Percentiles rank a stretch among this genome's conserved stretches.
phyloP scores from a whole-genome alignment of 2,329 filamentous ascomycete genomes.

The Tolypocladium tundrense region DNA sequence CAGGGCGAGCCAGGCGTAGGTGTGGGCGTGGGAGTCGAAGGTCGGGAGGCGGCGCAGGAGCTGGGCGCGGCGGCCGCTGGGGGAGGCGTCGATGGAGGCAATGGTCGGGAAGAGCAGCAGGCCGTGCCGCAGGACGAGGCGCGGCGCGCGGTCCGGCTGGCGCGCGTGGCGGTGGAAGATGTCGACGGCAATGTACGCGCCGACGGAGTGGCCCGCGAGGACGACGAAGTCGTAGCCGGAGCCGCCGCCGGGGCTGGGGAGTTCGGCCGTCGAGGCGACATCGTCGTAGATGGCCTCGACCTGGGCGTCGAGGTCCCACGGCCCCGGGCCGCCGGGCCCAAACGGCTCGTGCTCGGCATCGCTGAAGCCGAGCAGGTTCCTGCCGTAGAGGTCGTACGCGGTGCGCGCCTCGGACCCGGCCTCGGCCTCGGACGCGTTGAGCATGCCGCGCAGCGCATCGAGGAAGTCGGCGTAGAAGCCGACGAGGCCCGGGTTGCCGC shows the following conservation, averaged over 20 bases:
- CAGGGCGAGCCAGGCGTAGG: conserved; percentile 31
- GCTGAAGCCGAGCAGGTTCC: conserved; percentile 48
- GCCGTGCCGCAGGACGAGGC: conserved; percentile 36
- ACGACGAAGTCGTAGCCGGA: conserved; percentile 47
- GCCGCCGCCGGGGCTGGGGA: conserved; percentile 15
- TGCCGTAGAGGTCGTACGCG: conserved; percentile 45
- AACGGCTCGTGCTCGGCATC: conserved; percentile 42
- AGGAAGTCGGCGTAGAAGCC: conserved; percentile 65
- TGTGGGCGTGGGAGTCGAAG: conserved; percentile 29
- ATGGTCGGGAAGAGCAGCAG: conserved; percentile 67
- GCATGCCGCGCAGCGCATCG: conserved; percentile 39
- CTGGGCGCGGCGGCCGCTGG: conserved; percentile 39
- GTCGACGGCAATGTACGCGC: conserved; percentile 61
- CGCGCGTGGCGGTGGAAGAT: conserved; percentile 47
- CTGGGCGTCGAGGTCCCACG: conserved; percentile 43
- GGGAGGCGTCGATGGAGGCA: conserved; percentile 56
- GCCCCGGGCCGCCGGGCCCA: conserved; percentile 21
- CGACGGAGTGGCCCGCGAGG: conserved; percentile 65
- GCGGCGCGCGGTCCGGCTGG: conserved; percentile 19
- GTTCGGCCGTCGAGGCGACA: conserved; percentile 18
- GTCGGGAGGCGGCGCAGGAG: conserved; percentile 30
- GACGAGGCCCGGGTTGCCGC: conserved; percentile 68
- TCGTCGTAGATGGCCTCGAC: conserved; percentile 32
- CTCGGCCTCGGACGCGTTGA: conserved; percentile 35
- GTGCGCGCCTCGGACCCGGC: conserved; percentile 7